Evolutionary conservation across 306 rosid species (phyloP).

Genomic region (Benincasa hispida): DNA sequence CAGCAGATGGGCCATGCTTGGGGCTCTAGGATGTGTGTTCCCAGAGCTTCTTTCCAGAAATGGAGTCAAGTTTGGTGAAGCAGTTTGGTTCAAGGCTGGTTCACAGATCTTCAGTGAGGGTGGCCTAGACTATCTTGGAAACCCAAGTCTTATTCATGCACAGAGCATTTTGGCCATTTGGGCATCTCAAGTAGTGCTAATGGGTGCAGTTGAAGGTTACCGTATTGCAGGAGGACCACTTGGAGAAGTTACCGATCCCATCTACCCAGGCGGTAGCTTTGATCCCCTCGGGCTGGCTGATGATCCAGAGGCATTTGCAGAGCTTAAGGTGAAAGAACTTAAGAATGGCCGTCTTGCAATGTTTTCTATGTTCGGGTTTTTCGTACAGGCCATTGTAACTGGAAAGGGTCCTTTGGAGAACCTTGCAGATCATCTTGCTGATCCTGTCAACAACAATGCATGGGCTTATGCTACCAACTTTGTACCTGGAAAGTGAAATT

Average conservation of each 20-base stretch:
- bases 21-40: slow-evolving; percentile 29
- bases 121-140: slow-evolving; percentile 26
- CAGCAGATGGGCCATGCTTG: slow-evolving; percentile 27
- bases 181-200: slow-evolving; percentile 23
- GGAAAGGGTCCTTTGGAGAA: slow-evolving; percentile 31
- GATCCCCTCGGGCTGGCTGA: slow-evolving; percentile 25
- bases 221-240: slow-evolving; percentile 27
- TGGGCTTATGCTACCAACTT: slow-evolving; percentile 25
- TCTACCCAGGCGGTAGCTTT: slow-evolving; percentile 27
- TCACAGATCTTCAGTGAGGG: slow-evolving; percentile 28
- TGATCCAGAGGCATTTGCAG: slow-evolving; percentile 31
- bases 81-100: slow-evolving; percentile 32
- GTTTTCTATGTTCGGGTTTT: slow-evolving; percentile 29
- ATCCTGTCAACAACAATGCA: slow-evolving; percentile 24
- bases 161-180: slow-evolving; percentile 25
- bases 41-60: slow-evolving; percentile 31
- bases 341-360: slow-evolving; percentile 25
- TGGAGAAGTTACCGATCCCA: slow-evolving; percentile 23
- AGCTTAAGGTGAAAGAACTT: slow-evolving; percentile 28
- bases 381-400: slow-evolving; percentile 25
- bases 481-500: slow-evolving; percentile 22
- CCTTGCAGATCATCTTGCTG: slow-evolving; percentile 30
- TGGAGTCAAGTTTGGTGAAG: slow-evolving; percentile 27
- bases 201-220: slow-evolving; percentile 27
- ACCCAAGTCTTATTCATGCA: slow-evolving; percentile 26